Percentiles rank a stretch among this genome's conserved stretches.
phyloP scores from a whole-genome alignment of 1,139 yeast species.

The Blastobotrys arbuscula region DNA sequence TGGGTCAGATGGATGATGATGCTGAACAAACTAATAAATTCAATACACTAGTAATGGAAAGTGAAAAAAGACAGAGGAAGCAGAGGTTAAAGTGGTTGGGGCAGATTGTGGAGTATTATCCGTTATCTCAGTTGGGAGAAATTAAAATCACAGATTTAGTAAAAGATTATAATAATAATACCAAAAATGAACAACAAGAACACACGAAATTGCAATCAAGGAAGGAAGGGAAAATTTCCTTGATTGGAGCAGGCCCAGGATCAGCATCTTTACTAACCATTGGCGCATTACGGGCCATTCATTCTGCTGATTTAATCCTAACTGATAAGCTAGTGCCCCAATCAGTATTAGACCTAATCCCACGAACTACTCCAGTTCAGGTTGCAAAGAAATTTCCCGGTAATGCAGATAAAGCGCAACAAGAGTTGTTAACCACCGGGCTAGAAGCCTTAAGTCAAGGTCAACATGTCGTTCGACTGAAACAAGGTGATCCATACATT shows the following conservation, averaged over 20 bases:
- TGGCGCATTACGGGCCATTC: conserved; percentile 79
- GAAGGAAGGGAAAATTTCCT: conserved; percentile 52
- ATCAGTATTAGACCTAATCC: conserved; percentile 75
- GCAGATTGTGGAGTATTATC: conserved; percentile 89
- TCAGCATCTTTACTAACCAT: conserved; percentile 73
- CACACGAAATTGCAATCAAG: not conserved
- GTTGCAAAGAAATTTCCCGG: conserved; percentile 96
- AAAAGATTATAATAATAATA: conserved; percentile 32
- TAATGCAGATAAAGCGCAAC: conserved; percentile 90
- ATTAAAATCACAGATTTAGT: conserved; percentile 55
- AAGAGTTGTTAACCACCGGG: conserved; percentile 70
- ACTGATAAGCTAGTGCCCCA: conserved; percentile 94
- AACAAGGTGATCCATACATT: conserved; percentile 96
- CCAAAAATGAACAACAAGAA: conserved; percentile 2
- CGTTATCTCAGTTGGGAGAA: conserved; percentile 56
- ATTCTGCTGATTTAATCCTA: conserved; percentile 73
- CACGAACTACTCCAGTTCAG: conserved; percentile 64
- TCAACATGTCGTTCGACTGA: conserved; percentile 74
- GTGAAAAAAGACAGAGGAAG: conserved; percentile 46
- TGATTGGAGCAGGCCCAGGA: conserved; percentile 96
- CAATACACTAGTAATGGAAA: conserved; percentile 44
- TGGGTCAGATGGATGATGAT: conserved; percentile 68
- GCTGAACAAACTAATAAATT: conserved; percentile 53
- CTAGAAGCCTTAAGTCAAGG: conserved; percentile 59
- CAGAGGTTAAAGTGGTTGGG: conserved; percentile 79